Conservation (phyloP, 2,329 filamentous ascomycete species). For the Bipolaris cookei region DNA sequence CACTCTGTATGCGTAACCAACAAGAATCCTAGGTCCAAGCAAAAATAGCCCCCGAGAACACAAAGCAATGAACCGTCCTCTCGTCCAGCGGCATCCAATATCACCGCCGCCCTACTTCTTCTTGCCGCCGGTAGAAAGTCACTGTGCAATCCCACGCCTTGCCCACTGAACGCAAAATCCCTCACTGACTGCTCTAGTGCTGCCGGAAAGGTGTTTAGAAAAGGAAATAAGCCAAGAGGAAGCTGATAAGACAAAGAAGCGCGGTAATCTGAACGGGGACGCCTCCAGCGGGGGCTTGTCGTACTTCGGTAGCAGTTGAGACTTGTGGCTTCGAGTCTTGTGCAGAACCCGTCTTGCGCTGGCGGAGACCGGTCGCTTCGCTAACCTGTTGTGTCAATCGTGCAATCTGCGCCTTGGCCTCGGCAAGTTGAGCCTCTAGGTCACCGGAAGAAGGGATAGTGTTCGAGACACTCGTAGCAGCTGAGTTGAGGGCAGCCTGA, state of each 20-base stretch:
- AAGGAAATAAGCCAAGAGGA: conserved; percentile 93
- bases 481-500: conserved; percentile 50
- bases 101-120: conserved; percentile 11
- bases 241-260: conserved; percentile 83
- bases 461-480: conserved; percentile 58
- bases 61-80: conserved; percentile 25
- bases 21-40: conserved; percentile 22
- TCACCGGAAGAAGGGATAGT: conserved; percentile 63
- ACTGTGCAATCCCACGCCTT: conserved; percentile 29
- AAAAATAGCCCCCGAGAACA: conserved; percentile 29
- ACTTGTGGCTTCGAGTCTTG: conserved; percentile 59
- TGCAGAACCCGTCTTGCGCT: conserved; percentile 71
- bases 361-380: conserved; percentile 69
- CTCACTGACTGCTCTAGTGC: conserved; percentile 25
- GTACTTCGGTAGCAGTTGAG: conserved; percentile 59
- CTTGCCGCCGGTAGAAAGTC: conserved; percentile 8
- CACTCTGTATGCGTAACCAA: conserved; percentile 35
- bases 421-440: conserved; percentile 73
- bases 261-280: conserved; percentile 88
- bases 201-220: conserved; percentile 66
- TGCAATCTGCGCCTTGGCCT: conserved; percentile 76
- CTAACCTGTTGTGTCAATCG: conserved; percentile 66
- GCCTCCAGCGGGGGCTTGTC: conserved; percentile 67
- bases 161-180: conserved; percentile 6
- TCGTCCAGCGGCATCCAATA: conserved; percentile 6